Evolutionary conservation across 495 filamentous ascomycete genomes (phyloP).

Genomic region (Xylaria longipes): DNA sequence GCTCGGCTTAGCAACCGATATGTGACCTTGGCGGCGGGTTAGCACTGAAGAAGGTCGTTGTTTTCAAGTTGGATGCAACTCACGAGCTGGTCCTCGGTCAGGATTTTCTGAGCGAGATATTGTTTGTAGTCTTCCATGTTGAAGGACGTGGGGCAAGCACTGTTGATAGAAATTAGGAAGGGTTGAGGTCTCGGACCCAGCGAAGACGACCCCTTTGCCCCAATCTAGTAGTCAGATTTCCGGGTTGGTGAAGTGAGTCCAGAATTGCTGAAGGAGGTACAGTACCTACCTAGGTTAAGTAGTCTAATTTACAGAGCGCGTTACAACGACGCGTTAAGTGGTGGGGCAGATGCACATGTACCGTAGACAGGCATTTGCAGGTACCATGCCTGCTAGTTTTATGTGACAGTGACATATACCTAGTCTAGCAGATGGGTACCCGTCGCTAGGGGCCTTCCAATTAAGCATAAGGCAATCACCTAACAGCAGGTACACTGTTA

Average conservation of each 20-base stretch:
- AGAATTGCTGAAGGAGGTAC: background rate
- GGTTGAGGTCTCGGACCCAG: background rate
- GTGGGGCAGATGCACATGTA: slow-evolving; percentile 31
- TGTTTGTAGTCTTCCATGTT: slow-evolving; percentile 67
- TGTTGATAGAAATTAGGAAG: background rate
- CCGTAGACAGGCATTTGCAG: background rate
- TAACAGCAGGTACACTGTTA: background rate
- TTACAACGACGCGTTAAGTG: slow-evolving; percentile 42
- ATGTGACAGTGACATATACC: background rate
- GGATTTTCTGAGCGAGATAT: slow-evolving; percentile 75
- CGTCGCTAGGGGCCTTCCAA: background rate
- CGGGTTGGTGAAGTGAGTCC: background rate
- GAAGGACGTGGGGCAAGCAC: background rate
- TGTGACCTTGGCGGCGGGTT: slow-evolving; percentile 65
- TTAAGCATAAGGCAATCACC: background rate
- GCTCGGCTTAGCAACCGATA: slow-evolving; percentile 83
- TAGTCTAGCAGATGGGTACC: background rate
- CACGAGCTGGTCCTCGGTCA: slow-evolving; percentile 79
- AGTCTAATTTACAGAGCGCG: background rate
- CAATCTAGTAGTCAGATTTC: background rate
- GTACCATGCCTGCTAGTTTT: slow-evolving; percentile 6
- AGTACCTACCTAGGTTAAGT: background rate
- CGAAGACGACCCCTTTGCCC: background rate
- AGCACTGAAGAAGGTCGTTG: slow-evolving; percentile 17
- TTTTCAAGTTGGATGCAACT: slow-evolving; percentile 35